These are phyloP conservation scores for Saccharomycopsis sp. DNA, from an alignment of 805 yeast species.

Conservation along the genomic window DNA sequence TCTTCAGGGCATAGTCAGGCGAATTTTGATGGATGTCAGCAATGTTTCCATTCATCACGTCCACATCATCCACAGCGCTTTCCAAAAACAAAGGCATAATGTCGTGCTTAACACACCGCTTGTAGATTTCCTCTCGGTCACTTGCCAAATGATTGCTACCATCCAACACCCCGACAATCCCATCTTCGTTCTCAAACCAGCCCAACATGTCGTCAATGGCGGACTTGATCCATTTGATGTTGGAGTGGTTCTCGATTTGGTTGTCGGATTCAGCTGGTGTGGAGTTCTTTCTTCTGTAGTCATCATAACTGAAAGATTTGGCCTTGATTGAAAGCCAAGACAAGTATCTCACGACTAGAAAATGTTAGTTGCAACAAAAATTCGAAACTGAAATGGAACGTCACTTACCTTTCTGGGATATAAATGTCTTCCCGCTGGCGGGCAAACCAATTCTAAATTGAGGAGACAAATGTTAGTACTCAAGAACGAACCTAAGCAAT, in stretches of 20 bases:
- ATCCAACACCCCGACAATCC: slow-evolving; percentile 88
- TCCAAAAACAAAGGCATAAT: slow-evolving; percentile 91
- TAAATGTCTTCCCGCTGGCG: slow-evolving; percentile 90
- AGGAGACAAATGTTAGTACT: background rate
- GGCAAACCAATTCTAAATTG: slow-evolving; percentile 62
- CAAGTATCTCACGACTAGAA: slow-evolving; percentile 68
- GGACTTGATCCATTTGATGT: slow-evolving; percentile 34
- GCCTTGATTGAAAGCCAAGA: slow-evolving; percentile 88
- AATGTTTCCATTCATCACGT: slow-evolving; percentile 68
- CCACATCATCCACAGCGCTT: slow-evolving; percentile 80
- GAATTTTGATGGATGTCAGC: slow-evolving; percentile 79
- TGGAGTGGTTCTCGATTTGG: slow-evolving; percentile 35
- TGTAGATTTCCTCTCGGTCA: slow-evolving; percentile 56
- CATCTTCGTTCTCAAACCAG: slow-evolving; percentile 76
- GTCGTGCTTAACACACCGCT: slow-evolving; percentile 50
- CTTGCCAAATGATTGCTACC: slow-evolving; percentile 81
- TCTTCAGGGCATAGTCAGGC: slow-evolving; percentile 67
- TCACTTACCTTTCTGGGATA: slow-evolving; percentile 66
- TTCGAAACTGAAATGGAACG: background rate
- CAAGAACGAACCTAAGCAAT: background rate
- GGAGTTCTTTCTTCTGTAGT: slow-evolving; percentile 68
- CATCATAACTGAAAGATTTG: slow-evolving; percentile 83
- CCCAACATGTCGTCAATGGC: slow-evolving; percentile 75
- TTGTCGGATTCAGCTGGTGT: slow-evolving; percentile 58
- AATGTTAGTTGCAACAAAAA: background rate